phyloP scores from a whole-genome alignment of 768 basidiomycete genomes.

The Nidularia pulvinata region DNA sequence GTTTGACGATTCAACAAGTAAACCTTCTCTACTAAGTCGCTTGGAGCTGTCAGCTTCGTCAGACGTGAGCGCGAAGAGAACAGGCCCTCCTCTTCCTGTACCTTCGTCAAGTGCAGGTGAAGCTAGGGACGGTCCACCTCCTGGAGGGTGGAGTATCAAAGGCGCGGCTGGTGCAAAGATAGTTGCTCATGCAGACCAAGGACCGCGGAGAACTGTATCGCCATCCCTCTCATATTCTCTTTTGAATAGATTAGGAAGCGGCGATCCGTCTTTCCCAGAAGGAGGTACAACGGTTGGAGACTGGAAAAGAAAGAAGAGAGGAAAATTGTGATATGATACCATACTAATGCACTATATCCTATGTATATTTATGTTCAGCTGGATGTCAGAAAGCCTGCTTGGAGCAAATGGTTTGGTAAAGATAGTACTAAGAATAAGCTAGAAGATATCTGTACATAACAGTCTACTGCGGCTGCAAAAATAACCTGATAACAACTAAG shows the following conservation, averaged over 20 bases:
- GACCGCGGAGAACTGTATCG: neutral
- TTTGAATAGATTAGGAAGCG: constrained; percentile 29
- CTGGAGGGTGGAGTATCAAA: constrained; percentile 51
- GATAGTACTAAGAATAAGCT: too few species aligned
- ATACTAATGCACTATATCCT: too few species aligned
- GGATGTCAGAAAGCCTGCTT: too few species aligned
- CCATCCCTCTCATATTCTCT: constrained; percentile 18
- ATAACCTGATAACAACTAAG: too few species aligned
- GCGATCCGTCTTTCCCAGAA: neutral
- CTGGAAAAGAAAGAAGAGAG: neutral
- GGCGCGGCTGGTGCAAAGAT: constrained; percentile 38
- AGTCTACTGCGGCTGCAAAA: too few species aligned
- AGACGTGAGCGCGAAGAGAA: neutral
- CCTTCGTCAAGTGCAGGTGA: neutral
- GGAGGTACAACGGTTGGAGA: neutral
- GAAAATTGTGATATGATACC: too few species aligned
- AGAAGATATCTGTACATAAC: too few species aligned
- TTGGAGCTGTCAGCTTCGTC: too few species aligned
- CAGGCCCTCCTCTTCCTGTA: neutral
- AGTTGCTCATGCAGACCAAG: neutral
- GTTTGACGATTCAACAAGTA: constrained; percentile 2
- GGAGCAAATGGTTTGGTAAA: too few species aligned
- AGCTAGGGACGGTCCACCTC: constrained; percentile 13
- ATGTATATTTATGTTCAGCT: too few species aligned
- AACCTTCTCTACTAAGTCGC: neutral